These are phyloP conservation scores for Anthracocystis panici-leucophaei DNA, from an alignment of 1,284 basidiomycete genomes.

Conservation along the genomic window DNA sequence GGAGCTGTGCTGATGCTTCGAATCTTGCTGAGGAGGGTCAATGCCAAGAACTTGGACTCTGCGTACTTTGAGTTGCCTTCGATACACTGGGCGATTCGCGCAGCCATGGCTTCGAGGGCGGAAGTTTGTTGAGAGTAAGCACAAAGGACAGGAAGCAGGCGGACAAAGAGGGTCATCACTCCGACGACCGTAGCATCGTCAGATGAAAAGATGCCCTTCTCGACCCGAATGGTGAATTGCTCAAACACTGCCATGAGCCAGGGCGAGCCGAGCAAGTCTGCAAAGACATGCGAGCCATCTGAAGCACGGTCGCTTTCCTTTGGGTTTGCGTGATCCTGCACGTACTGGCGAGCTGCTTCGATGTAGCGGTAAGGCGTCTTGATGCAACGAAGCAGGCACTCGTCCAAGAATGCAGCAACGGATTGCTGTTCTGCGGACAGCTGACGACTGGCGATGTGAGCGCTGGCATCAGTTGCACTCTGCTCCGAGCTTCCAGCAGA, in stretches of 20 bases:
- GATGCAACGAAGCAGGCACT: conserved; percentile 83
- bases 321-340: conserved; percentile 24
- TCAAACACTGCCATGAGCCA: conserved; percentile 52
- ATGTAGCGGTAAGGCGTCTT: conserved; percentile 89
- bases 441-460: not conserved
- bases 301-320: not conserved
- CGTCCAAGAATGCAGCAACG: conserved; percentile 83
- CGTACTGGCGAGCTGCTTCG: conserved; percentile 75
- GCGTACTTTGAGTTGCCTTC: conserved; percentile 10
- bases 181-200: conserved; percentile 21
- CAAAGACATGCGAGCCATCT: not conserved
- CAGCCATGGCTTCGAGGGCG: conserved; percentile 20
- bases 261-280: conserved; percentile 43
- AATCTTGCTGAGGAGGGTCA: conserved; percentile 19
- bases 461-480: not conserved
- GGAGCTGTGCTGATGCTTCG: conserved; percentile 16
- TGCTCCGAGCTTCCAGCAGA: conserved; percentile 7
- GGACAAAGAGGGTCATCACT: conserved; percentile 38
- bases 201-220: conserved; percentile 40
- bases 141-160: conserved; percentile 42
- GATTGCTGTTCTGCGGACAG: conserved; percentile 72
- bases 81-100: conserved; percentile 7
- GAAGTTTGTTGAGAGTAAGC: conserved; percentile 30
- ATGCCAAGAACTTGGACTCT: not conserved
- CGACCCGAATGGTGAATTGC: conserved; percentile 53